These are phyloP conservation scores for Maudiozyma turicensis DNA, from an alignment of 805 yeast genomes.

Conservation along the genomic window DNA sequence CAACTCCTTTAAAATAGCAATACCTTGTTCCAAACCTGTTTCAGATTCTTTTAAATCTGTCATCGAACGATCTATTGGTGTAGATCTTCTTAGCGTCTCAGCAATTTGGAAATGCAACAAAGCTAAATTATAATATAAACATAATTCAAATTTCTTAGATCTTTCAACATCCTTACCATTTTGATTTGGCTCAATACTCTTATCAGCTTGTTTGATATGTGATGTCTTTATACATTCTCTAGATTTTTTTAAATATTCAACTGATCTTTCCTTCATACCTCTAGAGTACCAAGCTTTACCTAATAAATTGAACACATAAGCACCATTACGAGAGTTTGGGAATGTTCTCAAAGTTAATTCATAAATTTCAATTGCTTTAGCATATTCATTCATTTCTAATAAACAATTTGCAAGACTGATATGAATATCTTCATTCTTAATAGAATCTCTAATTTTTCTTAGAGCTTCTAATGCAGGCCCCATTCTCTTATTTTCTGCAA, in stretches of 20 bases:
- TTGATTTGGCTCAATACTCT: not conserved
- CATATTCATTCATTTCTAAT: conserved; percentile 68
- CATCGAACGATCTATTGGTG: conserved; percentile 51
- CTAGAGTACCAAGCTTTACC: conserved; percentile 86
- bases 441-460: conserved; percentile 80
- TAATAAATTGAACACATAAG: conserved; percentile 57
- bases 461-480: conserved; percentile 76
- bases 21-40: conserved; percentile 52
- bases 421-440: conserved; percentile 73
- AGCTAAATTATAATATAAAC: conserved; percentile 69
- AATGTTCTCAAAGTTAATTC: conserved; percentile 66
- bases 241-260: conserved; percentile 50
- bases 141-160: conserved; percentile 32
- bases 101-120: conserved; percentile 81
- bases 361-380: conserved; percentile 83
- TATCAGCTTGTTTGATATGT: conserved; percentile 19
- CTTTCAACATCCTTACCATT: conserved; percentile 16
- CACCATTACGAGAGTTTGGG: conserved; percentile 48
- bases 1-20: conserved; percentile 47
- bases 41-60: conserved; percentile 43
- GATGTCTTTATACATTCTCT: conserved; percentile 57
- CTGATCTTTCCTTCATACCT: conserved; percentile 57
- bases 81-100: conserved; percentile 60
- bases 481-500: conserved; percentile 73
- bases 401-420: conserved; percentile 84